These are phyloP conservation scores for Sesbania bispinosa DNA, from an alignment of 306 rosid genomes.

Conservation along the genomic window DNA sequence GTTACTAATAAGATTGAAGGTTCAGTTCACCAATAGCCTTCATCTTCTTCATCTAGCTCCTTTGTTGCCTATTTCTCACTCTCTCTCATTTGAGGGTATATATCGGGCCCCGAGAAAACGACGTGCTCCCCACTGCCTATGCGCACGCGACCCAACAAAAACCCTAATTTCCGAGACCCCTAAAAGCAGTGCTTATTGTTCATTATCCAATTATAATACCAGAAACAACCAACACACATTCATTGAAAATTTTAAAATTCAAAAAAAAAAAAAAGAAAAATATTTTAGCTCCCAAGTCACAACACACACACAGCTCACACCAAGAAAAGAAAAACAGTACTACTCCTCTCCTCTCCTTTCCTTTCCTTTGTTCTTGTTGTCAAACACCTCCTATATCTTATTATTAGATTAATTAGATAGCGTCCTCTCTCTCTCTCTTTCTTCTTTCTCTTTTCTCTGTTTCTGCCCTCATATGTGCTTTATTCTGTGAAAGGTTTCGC, in stretches of 20 bases:
- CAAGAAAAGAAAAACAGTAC: background rate
- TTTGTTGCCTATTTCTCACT: no score
- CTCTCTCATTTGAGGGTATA: no score
- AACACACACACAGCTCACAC: conserved; percentile 44
- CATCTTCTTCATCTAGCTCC: no score
- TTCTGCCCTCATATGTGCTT: conserved; percentile 24
- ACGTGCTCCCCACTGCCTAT: conserved; percentile 65
- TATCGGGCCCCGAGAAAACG: conserved; percentile 48
- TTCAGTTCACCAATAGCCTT: no score
- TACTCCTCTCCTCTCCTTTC: background rate
- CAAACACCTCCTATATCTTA: conserved; percentile 25
- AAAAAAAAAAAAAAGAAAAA: background rate
- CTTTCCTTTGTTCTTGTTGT: conserved; percentile 29
- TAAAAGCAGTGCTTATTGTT: conserved; percentile 41
- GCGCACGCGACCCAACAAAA: conserved; percentile 74
- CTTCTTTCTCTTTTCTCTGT: background rate
- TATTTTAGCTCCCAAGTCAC: conserved; percentile 40
- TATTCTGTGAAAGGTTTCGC: conserved; percentile 50
- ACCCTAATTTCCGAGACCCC: conserved; percentile 76
- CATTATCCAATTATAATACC: background rate
- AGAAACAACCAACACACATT: background rate
- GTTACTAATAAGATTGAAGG: no score
- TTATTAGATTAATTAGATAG: conserved; percentile 23
- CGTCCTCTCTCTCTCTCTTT: background rate
- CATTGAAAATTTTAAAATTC: background rate